Percentiles rank a stretch among this genome's conserved stretches.
Conservation (phyloP, 148 eudicot species). For the Spergularia marina region DNA sequence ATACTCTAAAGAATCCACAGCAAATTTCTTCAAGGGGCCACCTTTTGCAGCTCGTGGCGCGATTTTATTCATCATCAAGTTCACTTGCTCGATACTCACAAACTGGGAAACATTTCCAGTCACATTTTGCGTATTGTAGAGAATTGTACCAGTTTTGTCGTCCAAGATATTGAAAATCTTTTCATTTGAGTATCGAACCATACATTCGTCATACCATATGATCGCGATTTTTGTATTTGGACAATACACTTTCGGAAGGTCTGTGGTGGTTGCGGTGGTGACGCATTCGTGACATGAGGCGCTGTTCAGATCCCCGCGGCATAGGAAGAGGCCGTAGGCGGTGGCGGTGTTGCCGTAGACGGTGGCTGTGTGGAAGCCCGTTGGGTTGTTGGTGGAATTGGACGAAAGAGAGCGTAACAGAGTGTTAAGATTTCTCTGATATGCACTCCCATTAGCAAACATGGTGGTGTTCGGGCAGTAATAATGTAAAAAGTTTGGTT, state of each 20-base stretch:
- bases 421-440: constrained; percentile 12
- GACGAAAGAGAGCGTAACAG: constrained; percentile 31
- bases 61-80: neutral
- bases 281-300: constrained; percentile 30
- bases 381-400: constrained; percentile 20
- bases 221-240: constrained; percentile 26
- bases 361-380: constrained; percentile 41
- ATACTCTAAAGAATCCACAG: neutral
- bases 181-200: constrained; percentile 33
- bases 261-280: constrained; percentile 14
- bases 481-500: too few relatives aligned
- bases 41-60: constrained; percentile 4
- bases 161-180: neutral
- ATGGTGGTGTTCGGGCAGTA: constrained; percentile 5
- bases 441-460: constrained; percentile 4
- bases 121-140: neutral
- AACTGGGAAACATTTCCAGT: constrained; percentile 10
- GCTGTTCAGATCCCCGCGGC: constrained; percentile 32
- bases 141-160: neutral
- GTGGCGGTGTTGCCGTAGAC: constrained; percentile 11
- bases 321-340: constrained; percentile 33
- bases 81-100: neutral
- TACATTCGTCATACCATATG: constrained; percentile 34
- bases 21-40: constrained; percentile 16
- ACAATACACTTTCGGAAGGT: constrained; percentile 20